These are phyloP conservation scores for Saccharum hybrid DNA, from an alignment of 202 grass and related monocot genomes.

Conservation along the genomic window DNA sequence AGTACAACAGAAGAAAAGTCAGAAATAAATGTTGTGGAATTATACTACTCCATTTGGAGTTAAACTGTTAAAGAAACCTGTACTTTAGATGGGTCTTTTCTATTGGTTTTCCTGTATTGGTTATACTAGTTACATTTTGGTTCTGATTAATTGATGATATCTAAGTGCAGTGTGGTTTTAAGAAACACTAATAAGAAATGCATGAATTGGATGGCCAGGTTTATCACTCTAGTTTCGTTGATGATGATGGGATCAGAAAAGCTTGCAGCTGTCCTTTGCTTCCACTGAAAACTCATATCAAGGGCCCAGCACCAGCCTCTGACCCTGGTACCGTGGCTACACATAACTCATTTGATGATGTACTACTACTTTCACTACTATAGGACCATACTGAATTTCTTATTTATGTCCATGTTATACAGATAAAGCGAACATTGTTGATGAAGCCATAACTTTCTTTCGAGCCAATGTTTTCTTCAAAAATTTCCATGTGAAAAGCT, in stretches of 20 bases:
- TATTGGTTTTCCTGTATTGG: not conserved
- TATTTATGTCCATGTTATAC: conserved; percentile 37
- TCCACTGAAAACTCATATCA: conserved; percentile 90
- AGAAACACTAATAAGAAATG: not conserved
- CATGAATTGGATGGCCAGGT: conserved; percentile 50
- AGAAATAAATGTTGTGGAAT: not conserved
- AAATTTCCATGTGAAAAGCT: conserved; percentile 84
- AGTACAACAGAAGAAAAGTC: not conserved
- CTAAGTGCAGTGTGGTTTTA: conserved; percentile 4
- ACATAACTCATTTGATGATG: conserved; percentile 18
- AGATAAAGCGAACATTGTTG: conserved; percentile 93
- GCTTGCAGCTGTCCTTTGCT: conserved; percentile 92
- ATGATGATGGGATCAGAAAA: conserved; percentile 67
- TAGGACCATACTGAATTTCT: conserved; percentile 23
- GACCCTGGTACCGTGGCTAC: conserved; percentile 63
- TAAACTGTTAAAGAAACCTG: not conserved
- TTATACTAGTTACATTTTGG: conserved; percentile 10
- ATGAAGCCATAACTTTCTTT: conserved; percentile 99
- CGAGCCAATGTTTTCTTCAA: conserved; percentile 98
- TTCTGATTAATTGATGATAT: conserved; percentile 5
- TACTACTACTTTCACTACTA: conserved; percentile 28
- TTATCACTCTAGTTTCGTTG: conserved; percentile 93
- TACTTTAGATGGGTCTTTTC: not conserved
- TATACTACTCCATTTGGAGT: conserved; percentile 12
- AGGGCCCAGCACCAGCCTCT: conserved; percentile 76